These are phyloP conservation scores for Durusdinium trenchii DNA, from an alignment of 73 alveolate species.

Conservation along the genomic window DNA sequence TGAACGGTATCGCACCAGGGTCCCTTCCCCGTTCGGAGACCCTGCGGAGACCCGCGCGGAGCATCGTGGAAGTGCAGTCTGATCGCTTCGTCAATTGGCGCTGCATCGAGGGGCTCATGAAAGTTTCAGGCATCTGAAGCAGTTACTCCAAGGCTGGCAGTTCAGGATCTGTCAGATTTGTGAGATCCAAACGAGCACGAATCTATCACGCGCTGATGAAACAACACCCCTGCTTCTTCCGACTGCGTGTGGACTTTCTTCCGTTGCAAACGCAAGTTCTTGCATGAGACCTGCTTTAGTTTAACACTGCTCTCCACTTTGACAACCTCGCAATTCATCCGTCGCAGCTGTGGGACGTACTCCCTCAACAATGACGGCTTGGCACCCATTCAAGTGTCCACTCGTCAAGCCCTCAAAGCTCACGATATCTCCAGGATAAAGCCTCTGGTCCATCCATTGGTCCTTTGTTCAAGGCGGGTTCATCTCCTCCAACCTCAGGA, in stretches of 20 bases:
- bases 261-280: conserved; percentile 1
- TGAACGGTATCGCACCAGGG: not conserved
- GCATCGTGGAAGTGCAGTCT: not conserved
- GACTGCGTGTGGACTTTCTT: conserved; percentile 8
- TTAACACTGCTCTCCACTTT: not conserved
- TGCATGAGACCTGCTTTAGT: not conserved
- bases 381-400: conserved; percentile 20
- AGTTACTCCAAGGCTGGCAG: conserved; percentile 25
- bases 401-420: not conserved
- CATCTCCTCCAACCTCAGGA: conserved; percentile 28
- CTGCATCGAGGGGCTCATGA: not conserved
- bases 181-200: not conserved
- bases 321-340: not conserved
- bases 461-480: not conserved
- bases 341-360: not conserved
- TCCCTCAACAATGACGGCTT: conserved; percentile 7
- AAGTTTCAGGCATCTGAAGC: conserved; percentile 15
- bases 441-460: not conserved
- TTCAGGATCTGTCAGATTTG: conserved; percentile 33
- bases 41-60: not conserved
- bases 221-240: not conserved
- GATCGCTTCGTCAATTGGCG: conserved; percentile 19
- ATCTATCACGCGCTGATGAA: not conserved
- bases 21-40: not conserved
- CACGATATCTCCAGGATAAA: conserved; percentile 7